Base-by-base conservation (phyloP, 108 stramenopile species). In the Cyclostephanos tholiformis region DNA sequence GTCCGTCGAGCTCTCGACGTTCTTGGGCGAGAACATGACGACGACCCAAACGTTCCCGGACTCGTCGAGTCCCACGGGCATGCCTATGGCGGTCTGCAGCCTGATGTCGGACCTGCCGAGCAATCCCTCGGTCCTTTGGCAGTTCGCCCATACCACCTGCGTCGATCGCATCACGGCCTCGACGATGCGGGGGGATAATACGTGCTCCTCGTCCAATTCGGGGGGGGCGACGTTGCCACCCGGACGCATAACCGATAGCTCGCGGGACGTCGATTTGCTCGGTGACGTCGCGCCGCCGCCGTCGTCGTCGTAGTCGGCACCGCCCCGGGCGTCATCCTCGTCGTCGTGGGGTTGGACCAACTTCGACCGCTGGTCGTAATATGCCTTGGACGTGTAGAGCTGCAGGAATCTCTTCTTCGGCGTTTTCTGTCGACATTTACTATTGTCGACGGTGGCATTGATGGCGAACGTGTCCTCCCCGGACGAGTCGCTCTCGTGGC, bases 91-190 rank as follows among this genome's bases (percentile, higher is more conserved):
- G 23, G 98, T 97, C 55, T 97, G 96, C n/a, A 98, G 85, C 49
- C 88, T 88, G 61, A 98, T 86, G 69, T 97, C 96, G 30, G 96
- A 96, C 13, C 96, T 83, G 38, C 97, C 97, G 27, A 93, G 82
- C 7, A 98, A 84, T 19, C 97, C 97, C 64, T 91, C 94, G 41
- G 80, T 38, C 52, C 90, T 84, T 60, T 86, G 83, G 41, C 93
- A 95, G 76, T 94, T 97, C 2, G 98, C 97, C 98, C 98, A 98
- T 9, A 98, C 95, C 6, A 97, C 92, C 69, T 97, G 95, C 14
- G 95, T 88, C 25, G 94, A 95, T 49, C 85, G 87, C 16, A 94
- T 86, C 39, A 98, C 96, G 9, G 96, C 96, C 56, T 96, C 92
- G 62, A 97, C 97, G 36, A 98, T 83, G 19, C 85, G 86, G 39